phyloP scores from a whole-genome alignment of 768 basidiomycete species.

The Hortiboletus flavorubellus region DNA sequence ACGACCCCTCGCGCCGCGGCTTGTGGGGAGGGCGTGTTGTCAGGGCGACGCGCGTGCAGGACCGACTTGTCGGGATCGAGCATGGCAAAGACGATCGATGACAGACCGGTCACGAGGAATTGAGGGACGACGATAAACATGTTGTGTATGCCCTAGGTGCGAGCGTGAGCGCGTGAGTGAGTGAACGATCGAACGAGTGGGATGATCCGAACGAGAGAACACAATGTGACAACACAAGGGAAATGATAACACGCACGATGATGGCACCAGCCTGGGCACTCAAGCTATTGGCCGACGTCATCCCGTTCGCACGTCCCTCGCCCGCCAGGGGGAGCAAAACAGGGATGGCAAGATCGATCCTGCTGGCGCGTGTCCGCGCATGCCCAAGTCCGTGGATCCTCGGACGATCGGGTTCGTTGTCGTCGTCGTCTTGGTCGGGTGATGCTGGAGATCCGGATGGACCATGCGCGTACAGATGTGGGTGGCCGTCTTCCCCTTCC shows the following conservation, averaged over 20 bases:
- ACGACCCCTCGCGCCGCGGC: not conserved
- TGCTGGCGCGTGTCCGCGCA: slow-evolving; percentile 47
- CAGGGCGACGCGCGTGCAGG: slow-evolving; percentile 33
- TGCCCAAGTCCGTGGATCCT: slow-evolving; percentile 38
- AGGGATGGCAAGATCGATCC: slow-evolving; percentile 36
- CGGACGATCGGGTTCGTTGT: not conserved
- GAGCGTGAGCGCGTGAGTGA: not conserved
- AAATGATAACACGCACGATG: slow-evolving; percentile 48
- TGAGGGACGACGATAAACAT: slow-evolving; percentile 93
- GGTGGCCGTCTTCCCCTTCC: slow-evolving; percentile 3
- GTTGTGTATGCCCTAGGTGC: slow-evolving; percentile 84
- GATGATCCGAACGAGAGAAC: not conserved
- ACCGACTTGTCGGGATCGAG: slow-evolving; percentile 63
- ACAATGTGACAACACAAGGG: not conserved
- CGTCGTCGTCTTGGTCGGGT: too few relatives aligned
- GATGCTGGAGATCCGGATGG: too few relatives aligned
- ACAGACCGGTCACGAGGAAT: slow-evolving; percentile 85
- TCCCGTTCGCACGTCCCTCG: slow-evolving; percentile 5
- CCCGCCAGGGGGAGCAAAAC: slow-evolving; percentile 10
- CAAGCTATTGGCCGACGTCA: slow-evolving; percentile 36
- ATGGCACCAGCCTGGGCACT: slow-evolving; percentile 89
- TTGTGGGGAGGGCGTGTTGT: too few relatives aligned
- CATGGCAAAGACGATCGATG: slow-evolving; percentile 82
- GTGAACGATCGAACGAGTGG: not conserved
- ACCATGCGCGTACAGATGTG: too few relatives aligned